Evolutionary conservation across 148 eudicot species (phyloP), one percentile per base, ranked within the genome.

Genomic region (Polygonum aviculare): DNA sequence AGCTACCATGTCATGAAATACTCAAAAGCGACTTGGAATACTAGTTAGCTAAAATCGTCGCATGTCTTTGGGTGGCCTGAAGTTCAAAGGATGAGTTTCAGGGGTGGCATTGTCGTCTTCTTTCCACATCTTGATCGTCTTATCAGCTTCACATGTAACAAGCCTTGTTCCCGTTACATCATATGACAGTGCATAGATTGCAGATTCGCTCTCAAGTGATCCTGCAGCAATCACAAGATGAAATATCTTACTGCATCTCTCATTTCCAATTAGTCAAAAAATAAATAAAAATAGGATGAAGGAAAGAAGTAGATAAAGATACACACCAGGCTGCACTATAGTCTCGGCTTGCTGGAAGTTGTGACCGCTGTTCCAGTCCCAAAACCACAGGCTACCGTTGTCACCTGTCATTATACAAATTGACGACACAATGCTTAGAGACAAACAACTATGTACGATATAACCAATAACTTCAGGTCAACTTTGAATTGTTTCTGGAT

Each of bases 291-390:
- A 26, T 26, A 26, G 31, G 31, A 26, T 26, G 31, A 26, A 26
- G 31, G 31, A 26, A 26, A 26, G 35, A 38, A 38, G 40, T 14
- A 47, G 77, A 31, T 41, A 22, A 22, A 49, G 40, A 79, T 12
- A 74, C 79, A 72, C 80, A 94, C 98, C 98, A 31, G 98, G 98
- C 83, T 94, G 98, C 74, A 95, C 98, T 22, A 95, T 88, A 39
- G 98, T 90, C 76, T 94, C 97, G 12, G 90, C 41, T 84, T 95
- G 97, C 88, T 94, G 98, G 83, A 94, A 94, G 80, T 89, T 92
- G 76, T 94, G 97, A 76, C 98, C 98, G 77, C 98, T 94, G 77
- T 83, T 94, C 98, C 98, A 94, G 76, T 94, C 98, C 98, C 98
- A 94, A 79, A 94, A 94, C 98, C 98, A 94, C 77, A 94, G 45